Base-by-base conservation (phyloP, 2,329 filamentous ascomycete genomes). In the Fusarium sp. region DNA sequence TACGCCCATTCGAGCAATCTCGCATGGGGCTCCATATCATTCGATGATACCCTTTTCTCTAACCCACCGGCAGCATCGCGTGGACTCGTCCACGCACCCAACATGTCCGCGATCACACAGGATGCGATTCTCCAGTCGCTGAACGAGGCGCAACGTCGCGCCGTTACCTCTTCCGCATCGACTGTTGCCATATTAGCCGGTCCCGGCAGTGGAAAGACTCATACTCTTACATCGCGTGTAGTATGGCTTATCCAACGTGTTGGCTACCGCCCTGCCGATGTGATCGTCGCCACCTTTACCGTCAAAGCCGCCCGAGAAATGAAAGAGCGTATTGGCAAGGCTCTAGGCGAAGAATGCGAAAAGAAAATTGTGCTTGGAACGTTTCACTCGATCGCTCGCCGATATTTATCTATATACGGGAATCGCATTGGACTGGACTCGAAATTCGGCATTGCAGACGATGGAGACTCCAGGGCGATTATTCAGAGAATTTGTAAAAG, bases 231-330 rank as follows among this genome's bases (percentile, higher is more conserved):
- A 0, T 93, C 94, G 44, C 92, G 96, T 66, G 94, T 98, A 60
- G 94, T 94, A 73, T 97, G 95, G 85, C 88, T 98, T 31, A 87
- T 98, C 55, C 88, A 91, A 51, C 85, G 92, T 73, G 83, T 88
- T 72, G 88, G 90, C 42, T 88, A 93, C 72, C 87, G 89, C 58
- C 95, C 95, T 75, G 89, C 92, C 82, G 94, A 98, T 81, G 90
- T 98, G 74, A 90, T 99, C 62, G 95, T 98, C 62, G 96, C 95
- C 65, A 98, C 95, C 0, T 99, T 99, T 77, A 99, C 96, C 3
- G 94, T 97, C 78, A 98, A 98, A 79, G 94, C 96, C 1, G 93
- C 94, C 19, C 88, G 84, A 19, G 95, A 98, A 82, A 99, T 99
- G 95, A 94, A 94, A 75, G 90, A 94, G 75, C 89, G 95, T 9